These are phyloP conservation scores for Colletotrichum liaoningense DNA, from an alignment of 2,329 filamentous ascomycete genomes.

Conservation along the genomic window DNA sequence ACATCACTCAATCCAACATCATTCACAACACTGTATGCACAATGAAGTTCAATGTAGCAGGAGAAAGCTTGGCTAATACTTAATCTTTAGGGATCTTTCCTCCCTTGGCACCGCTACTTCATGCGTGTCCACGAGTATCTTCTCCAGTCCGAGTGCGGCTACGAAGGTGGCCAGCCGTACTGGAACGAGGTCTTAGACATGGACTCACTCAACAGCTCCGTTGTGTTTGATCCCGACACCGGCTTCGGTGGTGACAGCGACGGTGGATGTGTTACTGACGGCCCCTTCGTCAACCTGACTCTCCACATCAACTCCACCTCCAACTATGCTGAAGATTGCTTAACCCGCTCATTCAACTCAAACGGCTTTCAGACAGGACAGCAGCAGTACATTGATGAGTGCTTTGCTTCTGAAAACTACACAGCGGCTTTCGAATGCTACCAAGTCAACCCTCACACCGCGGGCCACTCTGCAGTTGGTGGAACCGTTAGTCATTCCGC, in stretches of 20 bases:
- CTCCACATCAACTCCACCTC: constrained; percentile 24
- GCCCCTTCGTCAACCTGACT: constrained; percentile 28
- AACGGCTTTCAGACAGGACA: constrained; percentile 18
- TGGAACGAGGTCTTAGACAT: constrained; percentile 26
- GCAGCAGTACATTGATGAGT: constrained; percentile 24
- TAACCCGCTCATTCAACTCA: constrained; percentile 21
- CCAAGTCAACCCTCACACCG: constrained; percentile 23
- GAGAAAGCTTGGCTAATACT: not conserved
- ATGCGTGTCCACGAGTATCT: constrained; percentile 43
- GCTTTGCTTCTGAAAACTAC: constrained; percentile 20
- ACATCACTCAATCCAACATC: constrained; percentile 33
- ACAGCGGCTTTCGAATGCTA: constrained; percentile 21
- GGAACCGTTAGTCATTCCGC: constrained; percentile 18
- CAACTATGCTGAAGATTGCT: constrained; percentile 9
- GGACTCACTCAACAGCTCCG: constrained; percentile 15
- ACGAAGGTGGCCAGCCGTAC: constrained; percentile 42
- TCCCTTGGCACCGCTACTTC: constrained; percentile 45
- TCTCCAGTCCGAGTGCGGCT: constrained; percentile 43
- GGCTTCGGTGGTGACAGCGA: constrained; percentile 20
- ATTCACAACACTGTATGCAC: constrained; percentile 34
- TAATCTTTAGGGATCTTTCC: constrained; percentile 40
- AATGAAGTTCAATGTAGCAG: not conserved
- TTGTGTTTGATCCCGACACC: constrained; percentile 23
- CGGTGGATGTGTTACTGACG: constrained; percentile 24
- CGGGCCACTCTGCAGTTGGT: constrained; percentile 29